Conservation (phyloP, 140 eudicot genomes). For the Erigeron philadelphicus region DNA sequence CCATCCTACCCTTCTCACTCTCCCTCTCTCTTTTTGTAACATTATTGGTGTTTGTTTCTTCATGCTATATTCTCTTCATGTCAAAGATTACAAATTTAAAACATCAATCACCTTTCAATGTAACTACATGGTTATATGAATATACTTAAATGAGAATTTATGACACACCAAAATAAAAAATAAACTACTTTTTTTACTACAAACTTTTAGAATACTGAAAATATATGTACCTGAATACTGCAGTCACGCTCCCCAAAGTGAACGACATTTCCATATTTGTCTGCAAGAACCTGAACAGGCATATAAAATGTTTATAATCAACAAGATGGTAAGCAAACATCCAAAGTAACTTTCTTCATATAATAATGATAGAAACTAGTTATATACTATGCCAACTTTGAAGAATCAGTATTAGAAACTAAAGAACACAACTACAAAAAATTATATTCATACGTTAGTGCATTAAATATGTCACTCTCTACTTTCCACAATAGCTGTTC, state of each 20-base stretch:
- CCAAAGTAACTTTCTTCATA: conserved; percentile 12
- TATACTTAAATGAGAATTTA: background rate
- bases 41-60: no score
- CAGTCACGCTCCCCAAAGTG: conserved; percentile 99
- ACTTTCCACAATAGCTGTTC: background rate
- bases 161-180: background rate
- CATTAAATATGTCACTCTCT: conserved; percentile 11
- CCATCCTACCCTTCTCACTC: no score
- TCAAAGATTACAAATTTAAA: no score
- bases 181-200: background rate
- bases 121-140: background rate
- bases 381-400: background rate
- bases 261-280: conserved; percentile 90
- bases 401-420: background rate
- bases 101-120: background rate
- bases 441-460: background rate
- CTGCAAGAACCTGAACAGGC: conserved; percentile 80
- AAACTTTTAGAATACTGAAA: background rate
- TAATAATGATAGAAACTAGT: conserved; percentile 7
- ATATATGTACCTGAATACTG: conserved; percentile 77
- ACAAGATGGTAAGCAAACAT: conserved; percentile 19
- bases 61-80: no score
- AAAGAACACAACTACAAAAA: background rate
- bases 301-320: conserved; percentile 22
- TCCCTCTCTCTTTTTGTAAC: no score